Evolutionary conservation across 768 basidiomycete species (phyloP).

Genomic region (Tylopilus felleus): DNA sequence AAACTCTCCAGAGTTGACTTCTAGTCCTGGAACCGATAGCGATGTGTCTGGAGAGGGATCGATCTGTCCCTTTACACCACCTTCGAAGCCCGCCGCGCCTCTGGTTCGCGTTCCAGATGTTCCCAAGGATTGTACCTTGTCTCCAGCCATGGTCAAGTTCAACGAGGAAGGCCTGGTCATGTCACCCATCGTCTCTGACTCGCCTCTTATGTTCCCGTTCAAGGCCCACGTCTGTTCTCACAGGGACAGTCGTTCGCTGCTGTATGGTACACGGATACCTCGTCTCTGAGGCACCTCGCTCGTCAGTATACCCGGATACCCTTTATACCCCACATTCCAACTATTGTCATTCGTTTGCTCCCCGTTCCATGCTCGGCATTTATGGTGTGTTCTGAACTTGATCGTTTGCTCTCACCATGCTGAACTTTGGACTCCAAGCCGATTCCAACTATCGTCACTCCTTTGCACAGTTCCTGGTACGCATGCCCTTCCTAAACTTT

Average conservation of each 20-base stretch:
- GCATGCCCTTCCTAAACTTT: neutral
- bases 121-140: neutral
- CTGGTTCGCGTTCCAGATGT: neutral
- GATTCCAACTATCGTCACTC: conserved; percentile 16
- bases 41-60: conserved; percentile 2
- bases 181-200: neutral
- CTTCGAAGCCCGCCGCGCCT: neutral
- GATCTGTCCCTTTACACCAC: conserved; percentile 8
- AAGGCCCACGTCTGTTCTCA: conserved; percentile 1
- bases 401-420: neutral
- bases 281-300: neutral
- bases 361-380: neutral
- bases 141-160: neutral
- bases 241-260: neutral
- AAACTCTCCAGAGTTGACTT: conserved; percentile 1
- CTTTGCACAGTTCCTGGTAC: conserved; percentile 6
- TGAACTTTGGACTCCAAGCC: neutral
- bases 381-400: neutral
- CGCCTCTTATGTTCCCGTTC: neutral
- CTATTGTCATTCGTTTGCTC: no score
- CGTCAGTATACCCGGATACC: neutral
- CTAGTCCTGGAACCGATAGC: neutral
- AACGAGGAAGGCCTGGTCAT: neutral
- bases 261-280: neutral
- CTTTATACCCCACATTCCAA: no score